phyloP scores from a whole-genome alignment of 331 rosid species.

The Saraca asoca region DNA sequence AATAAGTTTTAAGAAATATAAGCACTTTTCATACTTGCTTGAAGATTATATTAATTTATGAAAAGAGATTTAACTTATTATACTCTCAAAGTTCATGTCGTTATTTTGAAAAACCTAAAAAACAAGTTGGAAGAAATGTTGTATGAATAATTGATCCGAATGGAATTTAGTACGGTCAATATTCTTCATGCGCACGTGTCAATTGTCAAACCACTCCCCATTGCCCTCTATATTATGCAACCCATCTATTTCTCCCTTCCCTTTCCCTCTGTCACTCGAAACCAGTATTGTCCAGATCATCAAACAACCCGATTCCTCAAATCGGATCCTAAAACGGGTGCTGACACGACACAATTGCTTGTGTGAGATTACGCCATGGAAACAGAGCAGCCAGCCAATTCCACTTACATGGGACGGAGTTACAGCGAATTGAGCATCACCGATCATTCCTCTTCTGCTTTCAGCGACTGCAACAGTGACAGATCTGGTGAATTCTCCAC shows the following conservation, averaged over 20 bases:
- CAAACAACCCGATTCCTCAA: neutral
- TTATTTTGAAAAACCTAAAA: neutral
- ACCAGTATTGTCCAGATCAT: too few relatives aligned
- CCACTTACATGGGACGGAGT: slow-evolving; percentile 54
- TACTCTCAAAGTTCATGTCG: too few relatives aligned
- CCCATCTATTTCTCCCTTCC: neutral
- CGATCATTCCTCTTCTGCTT: slow-evolving; percentile 72
- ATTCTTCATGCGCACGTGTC: slow-evolving; percentile 42
- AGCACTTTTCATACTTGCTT: too few relatives aligned
- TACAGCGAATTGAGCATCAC: slow-evolving; percentile 57
- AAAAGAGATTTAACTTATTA: too few relatives aligned
- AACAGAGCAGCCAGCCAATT: slow-evolving; percentile 34
- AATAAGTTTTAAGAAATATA: too few relatives aligned
- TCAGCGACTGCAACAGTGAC: slow-evolving; percentile 94
- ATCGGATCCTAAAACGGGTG: neutral
- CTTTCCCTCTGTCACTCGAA: neutral
- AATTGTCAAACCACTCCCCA: slow-evolving; percentile 30
- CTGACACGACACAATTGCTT: too few relatives aligned
- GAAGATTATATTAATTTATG: too few relatives aligned
- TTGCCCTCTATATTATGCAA: slow-evolving; percentile 7
- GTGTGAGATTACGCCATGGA: slow-evolving; percentile 36
- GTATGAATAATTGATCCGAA: neutral
- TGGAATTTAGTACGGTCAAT: slow-evolving; percentile 24
- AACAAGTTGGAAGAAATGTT: too few relatives aligned
- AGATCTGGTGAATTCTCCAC: slow-evolving; percentile 87